Evolutionary conservation across 1,284 basidiomycete genomes (phyloP).

Genomic region (Apiotrichum domesticum): DNA sequence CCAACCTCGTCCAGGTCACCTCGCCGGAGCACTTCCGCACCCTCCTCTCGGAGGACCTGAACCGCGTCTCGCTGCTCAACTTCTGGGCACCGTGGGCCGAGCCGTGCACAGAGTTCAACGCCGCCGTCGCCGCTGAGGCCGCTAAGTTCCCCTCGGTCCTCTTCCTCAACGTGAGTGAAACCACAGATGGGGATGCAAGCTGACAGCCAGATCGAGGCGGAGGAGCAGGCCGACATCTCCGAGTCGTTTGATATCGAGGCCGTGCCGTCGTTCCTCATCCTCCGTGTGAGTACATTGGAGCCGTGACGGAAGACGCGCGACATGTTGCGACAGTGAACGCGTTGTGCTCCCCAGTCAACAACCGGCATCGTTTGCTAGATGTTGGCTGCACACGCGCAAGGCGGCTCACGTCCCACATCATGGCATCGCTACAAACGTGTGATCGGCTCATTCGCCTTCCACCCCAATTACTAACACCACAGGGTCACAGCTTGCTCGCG

Average conservation of each 20-base stretch:
- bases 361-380: too few species aligned
- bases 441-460: not conserved
- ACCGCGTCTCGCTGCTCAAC: conserved; percentile 73
- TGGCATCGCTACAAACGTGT: too few species aligned
- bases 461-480: conserved; percentile 5
- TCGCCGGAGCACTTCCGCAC: conserved; percentile 68
- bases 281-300: conserved; percentile 57
- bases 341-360: too few species aligned
- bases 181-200: too few species aligned
- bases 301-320: too few species aligned
- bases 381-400: too few species aligned
- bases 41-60: conserved; percentile 67
- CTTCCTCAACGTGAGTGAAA: conserved; percentile 61
- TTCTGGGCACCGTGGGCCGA: conserved; percentile 93
- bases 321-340: too few species aligned
- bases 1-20: conserved; percentile 51
- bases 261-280: conserved; percentile 79
- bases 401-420: too few species aligned
- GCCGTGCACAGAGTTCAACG: conserved; percentile 81
- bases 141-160: conserved; percentile 63
- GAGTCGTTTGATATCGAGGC: conserved; percentile 90
- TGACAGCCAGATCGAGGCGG: conserved; percentile 72
- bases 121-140: conserved; percentile 63
- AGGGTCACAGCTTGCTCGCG: conserved; percentile 85
- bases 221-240: conserved; percentile 77